phyloP scores from a whole-genome alignment of 805 yeast genomes.

The Pichia nakasei region DNA sequence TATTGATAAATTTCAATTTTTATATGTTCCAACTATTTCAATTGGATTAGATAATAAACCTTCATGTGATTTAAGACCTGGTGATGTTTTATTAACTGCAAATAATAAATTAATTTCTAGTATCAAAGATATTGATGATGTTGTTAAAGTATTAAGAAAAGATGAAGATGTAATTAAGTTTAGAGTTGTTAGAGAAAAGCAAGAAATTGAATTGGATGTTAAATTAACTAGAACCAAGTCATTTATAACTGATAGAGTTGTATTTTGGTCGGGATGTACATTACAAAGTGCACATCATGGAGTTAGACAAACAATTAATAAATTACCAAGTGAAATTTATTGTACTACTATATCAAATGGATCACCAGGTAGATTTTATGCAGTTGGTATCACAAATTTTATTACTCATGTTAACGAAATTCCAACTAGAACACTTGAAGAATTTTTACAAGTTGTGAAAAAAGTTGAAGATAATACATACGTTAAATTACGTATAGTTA shows the following conservation, averaged over 20 bases:
- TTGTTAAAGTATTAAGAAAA: constrained; percentile 32
- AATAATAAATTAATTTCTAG: constrained; percentile 57
- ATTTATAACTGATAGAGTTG: constrained; percentile 54
- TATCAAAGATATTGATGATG: constrained; percentile 52
- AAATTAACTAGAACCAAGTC: constrained; percentile 51
- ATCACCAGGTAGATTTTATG: constrained; percentile 81
- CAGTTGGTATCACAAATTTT: constrained; percentile 69
- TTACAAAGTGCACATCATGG: constrained; percentile 90
- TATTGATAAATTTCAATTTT: constrained; percentile 62
- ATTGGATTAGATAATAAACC: constrained; percentile 22
- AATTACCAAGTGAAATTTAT: constrained; percentile 77
- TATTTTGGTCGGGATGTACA: constrained; percentile 77
- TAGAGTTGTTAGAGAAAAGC: constrained; percentile 63
- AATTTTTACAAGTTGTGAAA: constrained; percentile 59
- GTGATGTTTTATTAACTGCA: constrained; percentile 71
- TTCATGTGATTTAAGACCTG: constrained; percentile 37
- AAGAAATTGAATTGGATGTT: constrained; percentile 51
- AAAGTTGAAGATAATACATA: constrained; percentile 71
- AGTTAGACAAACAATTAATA: constrained; percentile 73
- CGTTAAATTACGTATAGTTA: constrained; percentile 69
- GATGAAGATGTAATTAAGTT: constrained; percentile 34
- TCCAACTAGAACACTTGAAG: constrained; percentile 60
- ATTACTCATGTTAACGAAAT: constrained; percentile 82
- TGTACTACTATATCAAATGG: constrained; percentile 68
- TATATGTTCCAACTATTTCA: constrained; percentile 58